Base-by-base conservation (phyloP, 2,329 filamentous ascomycete species). In the Camillea tinctor region DNA sequence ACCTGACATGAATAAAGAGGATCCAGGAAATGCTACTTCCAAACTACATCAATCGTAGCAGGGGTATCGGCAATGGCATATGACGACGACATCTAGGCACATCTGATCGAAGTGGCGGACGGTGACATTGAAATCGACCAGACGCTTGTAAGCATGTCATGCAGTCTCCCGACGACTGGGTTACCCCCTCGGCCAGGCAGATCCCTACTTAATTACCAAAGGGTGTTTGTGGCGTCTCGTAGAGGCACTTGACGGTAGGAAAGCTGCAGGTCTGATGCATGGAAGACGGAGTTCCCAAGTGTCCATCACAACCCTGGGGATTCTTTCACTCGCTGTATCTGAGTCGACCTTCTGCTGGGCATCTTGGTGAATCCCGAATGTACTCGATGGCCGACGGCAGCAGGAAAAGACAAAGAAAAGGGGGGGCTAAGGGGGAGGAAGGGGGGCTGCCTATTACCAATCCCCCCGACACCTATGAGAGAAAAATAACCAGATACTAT, bases 181-280 rank as follows among this genome's bases (percentile, higher is more conserved):
- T 68, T 68, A 70, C 70, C 64, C 66, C 69, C 67, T 69, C 63
- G 70, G 64, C 72, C 67, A 75, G 71, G 70, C 66, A 74, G 67
- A 71, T 73, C 71, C 69, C 67, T 75, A 73, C 70, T 71, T 71
- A 75, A 75, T 75, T 75, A 76, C 72, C 75, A 74, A 66, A 64
- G 69, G 66, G 70, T 77, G 76, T 77, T 77, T 79, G 78, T 79
- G 78, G 78, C 77, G 75, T 77, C 74, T 80, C 73, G 72, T 76
- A 76, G 75, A 75, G 73, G 69, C 68, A 76, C 75, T 44, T 77
- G 73, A 75, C 72, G 72, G 74, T 71, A 80, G 80, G 80, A 71
- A 81, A 74, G 72, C 70, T 81, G 80, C 80, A 82, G 77, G 69
- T 69, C 67, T 75, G 70, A 75, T 77, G 76, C 77, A 76, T 76